Conservation (phyloP, 805 yeast species). For the Yamadazyma kitorensis region DNA sequence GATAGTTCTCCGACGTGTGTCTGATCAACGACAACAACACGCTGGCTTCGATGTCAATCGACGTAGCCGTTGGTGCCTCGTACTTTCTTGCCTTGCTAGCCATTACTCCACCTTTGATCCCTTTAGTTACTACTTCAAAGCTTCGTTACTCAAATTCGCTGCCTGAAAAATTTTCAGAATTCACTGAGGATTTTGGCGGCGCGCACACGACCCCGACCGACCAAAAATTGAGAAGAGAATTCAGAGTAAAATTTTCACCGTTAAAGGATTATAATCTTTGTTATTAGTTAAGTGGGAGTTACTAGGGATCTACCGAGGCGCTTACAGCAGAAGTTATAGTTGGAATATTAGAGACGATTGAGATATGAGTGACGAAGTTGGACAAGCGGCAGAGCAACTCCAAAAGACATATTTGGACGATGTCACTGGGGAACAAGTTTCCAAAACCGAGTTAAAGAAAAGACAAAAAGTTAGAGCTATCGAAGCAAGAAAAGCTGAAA, state of each 20-base stretch:
- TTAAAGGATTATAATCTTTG: no score
- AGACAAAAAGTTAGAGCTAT: slow-evolving; percentile 85
- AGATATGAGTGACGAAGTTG: slow-evolving; percentile 47
- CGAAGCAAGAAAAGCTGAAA: slow-evolving; percentile 89
- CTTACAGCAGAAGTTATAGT: no score
- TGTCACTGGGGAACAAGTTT: slow-evolving; percentile 93
- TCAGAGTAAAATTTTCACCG: no score
- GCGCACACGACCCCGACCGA: no score
- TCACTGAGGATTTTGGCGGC: no score
- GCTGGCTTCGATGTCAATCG: slow-evolving; percentile 49
- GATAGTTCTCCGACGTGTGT: slow-evolving; percentile 63
- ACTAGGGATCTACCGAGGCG: no score
- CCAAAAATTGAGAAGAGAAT: no score
- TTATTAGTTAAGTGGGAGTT: no score
- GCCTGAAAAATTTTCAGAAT: slow-evolving; percentile 1
- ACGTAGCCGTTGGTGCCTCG: slow-evolving; percentile 35
- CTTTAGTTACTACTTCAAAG: slow-evolving; percentile 2
- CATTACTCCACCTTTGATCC: slow-evolving; percentile 1
- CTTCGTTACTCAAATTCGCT: background rate
- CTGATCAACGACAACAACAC: slow-evolving; percentile 59
- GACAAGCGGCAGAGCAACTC: slow-evolving; percentile 68
- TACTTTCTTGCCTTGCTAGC: slow-evolving; percentile 18
- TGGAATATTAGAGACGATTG: no score
- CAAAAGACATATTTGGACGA: slow-evolving; percentile 84
- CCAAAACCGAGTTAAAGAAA: slow-evolving; percentile 94